Evolutionary conservation across 2,329 filamentous ascomycete species (phyloP), one percentile per base, ranked within the genome.

Genomic region (Botrytis fabae): DNA sequence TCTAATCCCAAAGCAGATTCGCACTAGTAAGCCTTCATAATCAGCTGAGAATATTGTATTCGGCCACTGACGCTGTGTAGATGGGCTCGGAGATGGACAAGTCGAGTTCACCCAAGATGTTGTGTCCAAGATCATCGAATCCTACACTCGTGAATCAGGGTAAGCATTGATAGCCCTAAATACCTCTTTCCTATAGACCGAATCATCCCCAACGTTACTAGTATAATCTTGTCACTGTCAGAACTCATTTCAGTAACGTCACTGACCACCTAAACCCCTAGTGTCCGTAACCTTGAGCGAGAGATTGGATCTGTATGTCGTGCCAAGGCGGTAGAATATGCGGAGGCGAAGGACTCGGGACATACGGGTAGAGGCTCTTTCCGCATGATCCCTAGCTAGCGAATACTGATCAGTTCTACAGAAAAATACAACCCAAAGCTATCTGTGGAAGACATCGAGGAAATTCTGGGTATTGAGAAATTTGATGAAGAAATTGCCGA

Each of bases 401-500:
- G 10, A 65, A 32, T 70, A 69, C 71, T 76, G 38, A 76, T 60
- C 42, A 38, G 54, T 69, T 44, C 62, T 70, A 63, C 72, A 80
- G 88, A 89, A 62, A 85, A 86, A 2, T 99, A 98, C 84, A 91
- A 89, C 69, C 88, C 94, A 0, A 84, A 87, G 62, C 88, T 99
- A 35, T 91, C 89, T 0, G 83, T 95, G 1, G 89, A 92, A 35
- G 95, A 99, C 76, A 85, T 99, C 28, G 96, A 99, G 83, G 87
- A 91, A 18, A 97, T 98, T 72, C 87, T 99, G 28, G 96, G 96
- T 68, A 95, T 95, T 75, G 95, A 98, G 80, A 93, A 92, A 75
- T 99, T 94, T 80, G 94, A 98, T 79, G 95, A 98, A 81, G 96
- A 99, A 83, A 93, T 99, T 79, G 93, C 96, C 20, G 95, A 97